phyloP scores from a whole-genome alignment of 164 flowering plant genomes.

The Warburgia ugandensis region DNA sequence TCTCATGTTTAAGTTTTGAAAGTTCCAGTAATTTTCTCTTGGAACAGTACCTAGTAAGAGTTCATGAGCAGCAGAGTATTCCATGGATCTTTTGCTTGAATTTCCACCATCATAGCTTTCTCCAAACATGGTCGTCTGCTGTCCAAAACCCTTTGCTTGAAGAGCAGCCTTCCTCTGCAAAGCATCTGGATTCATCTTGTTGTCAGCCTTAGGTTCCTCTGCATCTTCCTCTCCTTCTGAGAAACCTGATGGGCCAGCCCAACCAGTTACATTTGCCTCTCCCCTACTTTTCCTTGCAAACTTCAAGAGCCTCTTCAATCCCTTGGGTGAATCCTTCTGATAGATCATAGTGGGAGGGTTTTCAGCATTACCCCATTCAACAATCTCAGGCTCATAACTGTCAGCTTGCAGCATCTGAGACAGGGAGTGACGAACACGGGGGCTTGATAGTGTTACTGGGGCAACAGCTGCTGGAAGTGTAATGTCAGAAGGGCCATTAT shows the following conservation, averaged over 20 bases:
- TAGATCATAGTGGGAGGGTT: slow-evolving; percentile 57
- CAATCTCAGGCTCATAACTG: slow-evolving; percentile 54
- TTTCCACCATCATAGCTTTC: slow-evolving; percentile 27
- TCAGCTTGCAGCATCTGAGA: slow-evolving; percentile 94
- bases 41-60: slow-evolving; percentile 29
- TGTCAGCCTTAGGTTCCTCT: slow-evolving; percentile 48
- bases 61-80: slow-evolving; percentile 18
- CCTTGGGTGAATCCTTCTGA: slow-evolving; percentile 85
- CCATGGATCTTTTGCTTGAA: slow-evolving; percentile 18
- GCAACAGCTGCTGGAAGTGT: slow-evolving; percentile 25
- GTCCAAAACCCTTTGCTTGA: slow-evolving; percentile 42
- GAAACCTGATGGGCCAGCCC: slow-evolving; percentile 67
- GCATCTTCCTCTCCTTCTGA: slow-evolving; percentile 85
- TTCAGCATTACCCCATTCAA: slow-evolving; percentile 90
- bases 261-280: slow-evolving; percentile 47
- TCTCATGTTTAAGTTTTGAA: too few species aligned
- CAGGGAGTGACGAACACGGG: slow-evolving; percentile 75
- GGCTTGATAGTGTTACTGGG: slow-evolving; percentile 34
- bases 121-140: slow-evolving; percentile 23
- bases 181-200: slow-evolving; percentile 48
- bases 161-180: slow-evolving; percentile 47
- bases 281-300: slow-evolving; percentile 81
- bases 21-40: too few species aligned
- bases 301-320: slow-evolving; percentile 81
- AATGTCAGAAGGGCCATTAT: slow-evolving; percentile 10